Evolutionary conservation across 768 basidiomycete genomes (phyloP), one percentile per base, ranked within the genome.

Genomic region (Pleurotus sapidus): DNA sequence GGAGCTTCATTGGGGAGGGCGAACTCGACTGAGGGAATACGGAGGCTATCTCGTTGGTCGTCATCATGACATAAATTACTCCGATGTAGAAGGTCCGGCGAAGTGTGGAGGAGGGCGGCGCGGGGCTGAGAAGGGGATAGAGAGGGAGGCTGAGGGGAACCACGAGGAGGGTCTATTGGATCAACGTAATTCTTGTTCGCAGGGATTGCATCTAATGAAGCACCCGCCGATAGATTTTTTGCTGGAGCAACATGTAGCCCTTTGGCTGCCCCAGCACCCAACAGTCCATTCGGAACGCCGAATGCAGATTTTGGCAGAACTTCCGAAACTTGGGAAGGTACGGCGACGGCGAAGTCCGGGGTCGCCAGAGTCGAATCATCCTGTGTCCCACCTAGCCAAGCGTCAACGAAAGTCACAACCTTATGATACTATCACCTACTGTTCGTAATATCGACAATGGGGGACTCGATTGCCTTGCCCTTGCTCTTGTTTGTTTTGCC

Each of bases 21-120:
- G 80, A 78, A 20, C 66, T 76, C 5, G 88, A 90, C 1, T n/a
- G 88, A 89, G 0, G 86, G 86, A 34, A 89, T 75, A 4, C 66
- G 77, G 37, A 48, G 23, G 42, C 38, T 17, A 53, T 40, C 30
- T 51, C 14, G 30, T 34, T 27, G 49, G 20, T 48, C 46, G 23
- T 48, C 49, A 23, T 50, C 49, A 3, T 30, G 30, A 15, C 18
- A 27, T n/a, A 9, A 27, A 50, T 50, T 50, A 50, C 49, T 49
- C 15, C 23, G 15, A 49, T 27, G 25, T 50, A 50, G 34, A 50
- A 14, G n/a, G 5, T 50, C 49, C 49, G 49, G n/a, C 14, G 15
- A 4, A 37, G 8, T 30, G 34, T 50, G 38, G 23, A 50, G 38
- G 7, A 8, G 30, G 25, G 7, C 17, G 49, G 30, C 27, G 38